phyloP scores from a whole-genome alignment of 2,329 filamentous ascomycete genomes.

The Paraphoma chrysanthemicola region DNA sequence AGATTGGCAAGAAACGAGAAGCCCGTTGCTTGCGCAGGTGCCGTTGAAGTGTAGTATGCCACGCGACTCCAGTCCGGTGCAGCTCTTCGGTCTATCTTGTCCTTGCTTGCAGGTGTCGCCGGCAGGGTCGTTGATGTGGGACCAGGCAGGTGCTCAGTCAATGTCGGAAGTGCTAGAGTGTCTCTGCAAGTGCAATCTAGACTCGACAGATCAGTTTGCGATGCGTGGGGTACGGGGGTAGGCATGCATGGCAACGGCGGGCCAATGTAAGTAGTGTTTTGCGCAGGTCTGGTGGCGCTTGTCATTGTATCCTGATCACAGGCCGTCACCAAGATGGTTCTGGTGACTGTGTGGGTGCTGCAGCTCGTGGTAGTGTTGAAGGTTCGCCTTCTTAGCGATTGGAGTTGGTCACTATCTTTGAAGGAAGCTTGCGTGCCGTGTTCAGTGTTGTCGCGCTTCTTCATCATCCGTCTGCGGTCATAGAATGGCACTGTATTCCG shows the following conservation, averaged over 20 bases:
- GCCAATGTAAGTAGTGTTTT: slow-evolving; percentile 11
- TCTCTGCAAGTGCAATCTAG: slow-evolving; percentile 3
- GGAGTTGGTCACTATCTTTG: not conserved
- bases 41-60: slow-evolving; percentile 56
- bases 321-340: slow-evolving; percentile 16
- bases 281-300: not conserved
- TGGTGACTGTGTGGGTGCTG: slow-evolving; percentile 13
- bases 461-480: slow-evolving; percentile 16
- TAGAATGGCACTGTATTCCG: slow-evolving; percentile 27
- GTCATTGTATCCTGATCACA: slow-evolving; percentile 4
- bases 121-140: not conserved
- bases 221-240: not conserved
- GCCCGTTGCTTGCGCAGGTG: slow-evolving; percentile 54
- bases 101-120: not conserved
- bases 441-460: slow-evolving; percentile 1
- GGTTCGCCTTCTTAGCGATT: slow-evolving; percentile 4
- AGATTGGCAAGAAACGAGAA: slow-evolving; percentile 66
- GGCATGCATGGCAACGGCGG: slow-evolving; percentile 12
- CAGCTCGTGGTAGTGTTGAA: slow-evolving; percentile 10
- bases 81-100: slow-evolving; percentile 7
- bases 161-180: not conserved
- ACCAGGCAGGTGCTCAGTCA: not conserved
- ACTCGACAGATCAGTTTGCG: not conserved
- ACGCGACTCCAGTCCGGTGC: slow-evolving; percentile 52
- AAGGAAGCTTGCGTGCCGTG: not conserved